Conservation (phyloP, 2,329 filamentous ascomycete species). For the Coniochaeta prunicola region DNA sequence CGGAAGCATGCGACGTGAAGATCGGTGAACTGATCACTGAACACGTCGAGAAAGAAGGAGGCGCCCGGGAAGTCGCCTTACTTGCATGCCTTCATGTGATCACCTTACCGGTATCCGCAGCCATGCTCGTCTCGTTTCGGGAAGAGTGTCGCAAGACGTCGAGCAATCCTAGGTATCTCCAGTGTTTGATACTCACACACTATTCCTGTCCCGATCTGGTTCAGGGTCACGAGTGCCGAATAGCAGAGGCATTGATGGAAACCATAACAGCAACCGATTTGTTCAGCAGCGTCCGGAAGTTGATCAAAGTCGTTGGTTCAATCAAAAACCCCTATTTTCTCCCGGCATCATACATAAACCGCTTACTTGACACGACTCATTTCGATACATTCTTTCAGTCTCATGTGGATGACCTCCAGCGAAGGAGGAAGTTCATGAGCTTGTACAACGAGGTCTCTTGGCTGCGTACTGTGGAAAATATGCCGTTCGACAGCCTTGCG, state of each 20-base stretch:
- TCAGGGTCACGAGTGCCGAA: conserved; percentile 2
- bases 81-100: conserved; percentile 8
- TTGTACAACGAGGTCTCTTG: conserved; percentile 8
- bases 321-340: conserved; percentile 3
- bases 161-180: conserved; percentile 4
- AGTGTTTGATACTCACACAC: conserved; percentile 4
- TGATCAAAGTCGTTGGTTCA: conserved; percentile 5
- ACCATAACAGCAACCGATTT: conserved; percentile 5
- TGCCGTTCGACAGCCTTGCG: conserved; percentile 5
- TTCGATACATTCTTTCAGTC: conserved; percentile 3
- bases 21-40: conserved; percentile 6
- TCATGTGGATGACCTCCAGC: conserved; percentile 2
- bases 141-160: conserved; percentile 4
- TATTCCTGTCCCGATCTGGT: conserved; percentile 4
- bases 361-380: conserved; percentile 1
- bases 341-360: conserved; percentile 4
- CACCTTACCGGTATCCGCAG: conserved; percentile 1
- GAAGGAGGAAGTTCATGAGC: conserved; percentile 8
- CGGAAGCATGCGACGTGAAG: conserved; percentile 5
- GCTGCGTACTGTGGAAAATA: conserved; percentile 3
- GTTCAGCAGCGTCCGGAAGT: conserved; percentile 4
- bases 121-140: conserved; percentile 4
- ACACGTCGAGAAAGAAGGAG: conserved; percentile 4
- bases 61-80: conserved; percentile 6
- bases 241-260: conserved; percentile 7